Evolutionary conservation across 139 green algal species (phyloP).

Genomic region (Picochlorum sp.): DNA sequence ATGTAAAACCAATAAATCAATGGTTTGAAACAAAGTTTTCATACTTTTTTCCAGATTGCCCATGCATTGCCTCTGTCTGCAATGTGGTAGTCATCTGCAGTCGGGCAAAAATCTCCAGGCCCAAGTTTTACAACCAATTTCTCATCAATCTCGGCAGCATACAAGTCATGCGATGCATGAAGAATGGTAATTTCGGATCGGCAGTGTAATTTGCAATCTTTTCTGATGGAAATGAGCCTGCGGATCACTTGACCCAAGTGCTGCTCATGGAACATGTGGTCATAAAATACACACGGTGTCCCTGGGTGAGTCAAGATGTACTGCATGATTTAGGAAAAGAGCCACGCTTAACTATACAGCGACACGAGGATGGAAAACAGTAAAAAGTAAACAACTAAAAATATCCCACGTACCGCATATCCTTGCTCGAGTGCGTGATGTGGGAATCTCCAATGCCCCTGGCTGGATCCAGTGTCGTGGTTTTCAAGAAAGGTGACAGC

Average conservation of each 20-base stretch:
- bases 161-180: conserved; percentile 50
- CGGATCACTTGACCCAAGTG: conserved; percentile 59
- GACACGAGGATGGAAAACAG: background rate
- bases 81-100: conserved; percentile 12
- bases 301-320: conserved; percentile 95
- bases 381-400: too few relatives aligned
- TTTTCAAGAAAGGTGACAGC: conserved; percentile 97
- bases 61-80: conserved; percentile 20
- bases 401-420: too few relatives aligned
- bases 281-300: conserved; percentile 62
- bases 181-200: conserved; percentile 54
- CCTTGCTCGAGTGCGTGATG: conserved; percentile 41
- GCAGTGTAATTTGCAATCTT: conserved; percentile 51
- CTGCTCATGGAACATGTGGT: conserved; percentile 81
- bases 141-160: conserved; percentile 72
- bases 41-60: conserved; percentile 13
- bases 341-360: background rate
- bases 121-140: conserved; percentile 56
- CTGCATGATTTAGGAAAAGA: background rate
- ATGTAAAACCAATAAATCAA: too few relatives aligned
- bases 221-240: conserved; percentile 37
- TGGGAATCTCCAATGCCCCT: conserved; percentile 74
- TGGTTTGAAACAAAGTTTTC: background rate
- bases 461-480: conserved; percentile 74
- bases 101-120: conserved; percentile 43